Conservation (phyloP, 352 stramenopile genomes). For the Pythium folliculosum region DNA sequence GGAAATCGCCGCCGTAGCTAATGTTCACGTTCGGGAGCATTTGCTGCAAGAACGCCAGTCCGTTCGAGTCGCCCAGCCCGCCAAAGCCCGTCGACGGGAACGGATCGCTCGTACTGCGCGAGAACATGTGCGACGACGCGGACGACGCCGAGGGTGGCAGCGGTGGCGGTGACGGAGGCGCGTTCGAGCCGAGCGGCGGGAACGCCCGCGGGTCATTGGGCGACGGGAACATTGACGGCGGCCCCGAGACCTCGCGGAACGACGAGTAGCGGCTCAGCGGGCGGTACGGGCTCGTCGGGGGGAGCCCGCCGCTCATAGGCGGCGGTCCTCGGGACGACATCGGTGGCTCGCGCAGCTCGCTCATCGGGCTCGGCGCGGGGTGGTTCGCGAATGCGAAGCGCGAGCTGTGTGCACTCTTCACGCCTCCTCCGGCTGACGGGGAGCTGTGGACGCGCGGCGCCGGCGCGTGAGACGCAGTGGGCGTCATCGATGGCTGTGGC, state of each 20-base stretch:
- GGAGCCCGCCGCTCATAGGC: conserved; percentile 14
- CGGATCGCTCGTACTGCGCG: conserved; percentile 17
- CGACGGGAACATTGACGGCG: conserved; percentile 24
- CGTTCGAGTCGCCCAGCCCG: conserved; percentile 19
- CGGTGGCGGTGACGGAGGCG: conserved; percentile 6
- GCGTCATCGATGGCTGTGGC: not conserved
- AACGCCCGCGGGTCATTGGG: conserved; percentile 17
- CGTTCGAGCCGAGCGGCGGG: conserved; percentile 12
- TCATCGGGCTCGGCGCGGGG: conserved; percentile 27
- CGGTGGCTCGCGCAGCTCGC: conserved; percentile 27
- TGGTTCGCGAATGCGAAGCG: conserved; percentile 84
- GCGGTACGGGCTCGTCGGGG: conserved; percentile 16
- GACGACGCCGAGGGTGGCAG: not conserved
- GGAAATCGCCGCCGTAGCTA: conserved; percentile 78
- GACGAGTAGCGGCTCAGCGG: conserved; percentile 13
- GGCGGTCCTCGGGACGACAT: conserved; percentile 10
- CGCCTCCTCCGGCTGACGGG: conserved; percentile 20
- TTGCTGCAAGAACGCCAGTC: conserved; percentile 81
- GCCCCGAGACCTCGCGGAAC: conserved; percentile 7
- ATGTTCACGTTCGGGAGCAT: conserved; percentile 91
- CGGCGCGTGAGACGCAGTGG: not conserved
- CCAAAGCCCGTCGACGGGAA: conserved; percentile 8
- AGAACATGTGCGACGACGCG: conserved; percentile 15
- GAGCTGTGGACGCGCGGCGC: conserved; percentile 46
- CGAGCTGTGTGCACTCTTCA: conserved; percentile 55